Percentiles rank a stretch among this genome's conserved stretches.
These are phyloP conservation scores for Medicago ruthenica DNA, from an alignment of 306 rosid species.

Conservation along the genomic window DNA sequence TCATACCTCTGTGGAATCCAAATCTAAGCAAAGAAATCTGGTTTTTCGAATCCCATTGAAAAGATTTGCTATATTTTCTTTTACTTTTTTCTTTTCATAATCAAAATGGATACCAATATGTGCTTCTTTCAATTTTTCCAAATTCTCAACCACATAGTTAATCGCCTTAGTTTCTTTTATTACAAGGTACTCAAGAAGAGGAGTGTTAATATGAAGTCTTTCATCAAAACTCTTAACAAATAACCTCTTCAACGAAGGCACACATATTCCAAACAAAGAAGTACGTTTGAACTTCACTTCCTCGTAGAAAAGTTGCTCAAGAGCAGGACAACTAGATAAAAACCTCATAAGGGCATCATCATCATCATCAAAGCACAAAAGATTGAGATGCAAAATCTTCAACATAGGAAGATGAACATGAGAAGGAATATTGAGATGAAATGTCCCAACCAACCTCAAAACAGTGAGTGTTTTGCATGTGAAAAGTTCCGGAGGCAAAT, in stretches of 20 bases:
- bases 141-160: neutral
- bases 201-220: neutral
- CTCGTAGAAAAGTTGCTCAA: neutral
- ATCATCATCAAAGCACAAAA: neutral
- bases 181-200: neutral
- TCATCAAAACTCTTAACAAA: neutral
- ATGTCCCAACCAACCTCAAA: no score
- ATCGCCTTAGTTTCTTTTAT: neutral
- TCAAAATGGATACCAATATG: neutral
- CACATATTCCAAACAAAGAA: neutral
- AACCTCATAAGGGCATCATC: neutral
- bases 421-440: neutral
- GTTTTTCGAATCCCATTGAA: neutral
- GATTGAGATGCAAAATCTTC: neutral
- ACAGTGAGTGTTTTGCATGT: neutral
- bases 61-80: no score
- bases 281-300: neutral
- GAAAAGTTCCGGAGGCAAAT: neutral
- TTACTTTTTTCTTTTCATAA: neutral
- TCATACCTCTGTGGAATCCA: neutral
- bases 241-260: slow-evolving; percentile 28
- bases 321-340: slow-evolving; percentile 24
- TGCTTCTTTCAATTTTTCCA: slow-evolving; percentile 1
- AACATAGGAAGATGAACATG: slow-evolving; percentile 17
- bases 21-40: neutral